These are phyloP conservation scores for Biscutella auriculata DNA, from an alignment of 441 rosid species.

Conservation along the genomic window DNA sequence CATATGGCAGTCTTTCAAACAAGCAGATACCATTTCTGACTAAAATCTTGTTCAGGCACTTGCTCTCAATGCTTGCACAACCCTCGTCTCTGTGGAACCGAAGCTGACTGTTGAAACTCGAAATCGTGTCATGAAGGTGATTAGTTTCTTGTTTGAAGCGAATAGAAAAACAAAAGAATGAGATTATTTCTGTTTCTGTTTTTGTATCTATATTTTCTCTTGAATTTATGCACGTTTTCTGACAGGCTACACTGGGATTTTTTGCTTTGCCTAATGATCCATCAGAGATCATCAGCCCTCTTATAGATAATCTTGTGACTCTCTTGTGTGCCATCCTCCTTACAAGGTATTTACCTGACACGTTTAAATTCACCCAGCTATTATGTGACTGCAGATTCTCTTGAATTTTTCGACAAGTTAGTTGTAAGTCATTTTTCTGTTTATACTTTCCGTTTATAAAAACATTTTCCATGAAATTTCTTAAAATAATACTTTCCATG, in stretches of 20 bases:
- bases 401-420: constrained; percentile 6
- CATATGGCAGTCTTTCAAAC: not conserved
- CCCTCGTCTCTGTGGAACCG: constrained; percentile 97
- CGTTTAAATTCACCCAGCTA: not conserved
- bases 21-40: constrained; percentile 22
- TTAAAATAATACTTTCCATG: not conserved
- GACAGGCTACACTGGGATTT: constrained; percentile 96
- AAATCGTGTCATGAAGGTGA: constrained; percentile 91
- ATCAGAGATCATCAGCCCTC: constrained; percentile 72
- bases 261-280: constrained; percentile 95
- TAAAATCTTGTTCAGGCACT: constrained; percentile 51
- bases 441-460: not conserved
- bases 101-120: constrained; percentile 88
- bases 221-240: constrained; percentile 5
- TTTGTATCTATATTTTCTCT: not conserved
- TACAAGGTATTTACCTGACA: constrained; percentile 56
- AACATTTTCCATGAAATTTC: not conserved
- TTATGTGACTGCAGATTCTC: not conserved
- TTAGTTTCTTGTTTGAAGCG: constrained; percentile 6
- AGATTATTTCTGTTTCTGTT: not conserved
- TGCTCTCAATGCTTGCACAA: constrained; percentile 95
- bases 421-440: not conserved
- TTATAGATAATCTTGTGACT: constrained; percentile 84
- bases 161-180: not conserved
- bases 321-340: constrained; percentile 97